These are phyloP conservation scores for Neofusicoccum parvum DNA, from an alignment of 2,329 filamentous ascomycete species.

Conservation along the genomic window DNA sequence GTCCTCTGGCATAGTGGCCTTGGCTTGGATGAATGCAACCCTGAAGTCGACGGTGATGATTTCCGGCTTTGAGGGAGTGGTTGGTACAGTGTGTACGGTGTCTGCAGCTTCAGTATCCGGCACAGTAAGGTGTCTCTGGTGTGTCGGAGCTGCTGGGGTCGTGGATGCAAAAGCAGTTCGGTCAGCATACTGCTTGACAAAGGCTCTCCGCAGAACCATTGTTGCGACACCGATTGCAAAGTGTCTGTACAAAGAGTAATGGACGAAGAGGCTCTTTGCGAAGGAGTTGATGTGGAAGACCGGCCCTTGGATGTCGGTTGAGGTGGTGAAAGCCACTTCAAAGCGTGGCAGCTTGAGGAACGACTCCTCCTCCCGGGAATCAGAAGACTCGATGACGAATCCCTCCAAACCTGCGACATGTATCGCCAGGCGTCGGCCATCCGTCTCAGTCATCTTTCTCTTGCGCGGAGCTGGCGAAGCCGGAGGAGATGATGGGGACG, in stretches of 20 bases:
- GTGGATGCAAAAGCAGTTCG: neutral
- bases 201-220: conserved; percentile 64
- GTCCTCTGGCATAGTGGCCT: conserved; percentile 84
- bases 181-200: conserved; percentile 30
- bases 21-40: conserved; percentile 79
- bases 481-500: conserved; percentile 51
- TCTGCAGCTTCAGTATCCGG: conserved; percentile 36
- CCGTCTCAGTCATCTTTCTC: conserved; percentile 58
- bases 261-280: conserved; percentile 74
- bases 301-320: conserved; percentile 83
- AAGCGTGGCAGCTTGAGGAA: conserved; percentile 86
- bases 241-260: conserved; percentile 92
- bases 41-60: conserved; percentile 81
- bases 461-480: conserved; percentile 47
- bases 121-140: conserved; percentile 32
- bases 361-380: conserved; percentile 81
- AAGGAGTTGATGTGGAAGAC: conserved; percentile 85
- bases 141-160: conserved; percentile 25
- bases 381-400: conserved; percentile 84
- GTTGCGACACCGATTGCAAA: conserved; percentile 84
- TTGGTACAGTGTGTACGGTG: conserved; percentile 27
- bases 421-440: conserved; percentile 79
- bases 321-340: conserved; percentile 81
- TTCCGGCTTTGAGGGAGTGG: conserved; percentile 53
- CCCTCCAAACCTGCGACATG: conserved; percentile 84